Base-by-base conservation (phyloP, 768 basidiomycete genomes). In the Collybiopsis luxurians region DNA sequence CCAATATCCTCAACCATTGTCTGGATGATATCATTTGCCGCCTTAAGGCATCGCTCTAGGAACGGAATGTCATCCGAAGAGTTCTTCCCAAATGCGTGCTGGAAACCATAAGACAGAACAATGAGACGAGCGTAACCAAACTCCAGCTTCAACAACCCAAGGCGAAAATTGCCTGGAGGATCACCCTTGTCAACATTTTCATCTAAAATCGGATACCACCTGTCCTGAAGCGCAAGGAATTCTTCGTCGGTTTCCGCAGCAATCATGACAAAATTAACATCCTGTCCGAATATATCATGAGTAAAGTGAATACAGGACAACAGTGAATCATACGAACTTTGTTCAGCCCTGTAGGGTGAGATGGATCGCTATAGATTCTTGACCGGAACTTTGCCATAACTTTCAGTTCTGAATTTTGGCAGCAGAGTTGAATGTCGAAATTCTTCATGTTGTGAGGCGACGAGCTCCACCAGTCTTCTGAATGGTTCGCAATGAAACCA, bases 381-480 rank as follows among this genome's bases (percentile, higher is more conserved):
- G 74, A 73, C 58, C 79, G 67, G 64, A 91, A 93, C 15, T 67
- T 65, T 2, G 79, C 76, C 68, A 90, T 80, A 24, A 89, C 69
- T 64, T 83, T 81, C 61, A 93, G 70, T 66, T 90, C 89, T 3
- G 83, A 79, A 57, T 88, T 92, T 66, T 93, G 93, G 12, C 82
- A 85, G 64, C 83, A 89, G 38, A 86, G 72, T 53, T 94, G 92
- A 50, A 94, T 86, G 67, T 94, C 91, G 61, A 91, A 92, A 63
- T 86, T 75, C 46, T 75, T 71, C 71, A 90, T 74, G 64, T 90
- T 91, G 67, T 81, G 84, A 7, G 75, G 76, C 1, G 89, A 90
- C 57, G 75, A 78, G 52, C 72, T 70, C 85, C 87, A 91, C 89
- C 87, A 91, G 54, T 81, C 72, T 54, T 80, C 81, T 1, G 83